Percentiles rank a stretch among this genome's conserved stretches.
Conservation (phyloP, 495 filamentous ascomycete genomes). For the Tuber indicum region DNA sequence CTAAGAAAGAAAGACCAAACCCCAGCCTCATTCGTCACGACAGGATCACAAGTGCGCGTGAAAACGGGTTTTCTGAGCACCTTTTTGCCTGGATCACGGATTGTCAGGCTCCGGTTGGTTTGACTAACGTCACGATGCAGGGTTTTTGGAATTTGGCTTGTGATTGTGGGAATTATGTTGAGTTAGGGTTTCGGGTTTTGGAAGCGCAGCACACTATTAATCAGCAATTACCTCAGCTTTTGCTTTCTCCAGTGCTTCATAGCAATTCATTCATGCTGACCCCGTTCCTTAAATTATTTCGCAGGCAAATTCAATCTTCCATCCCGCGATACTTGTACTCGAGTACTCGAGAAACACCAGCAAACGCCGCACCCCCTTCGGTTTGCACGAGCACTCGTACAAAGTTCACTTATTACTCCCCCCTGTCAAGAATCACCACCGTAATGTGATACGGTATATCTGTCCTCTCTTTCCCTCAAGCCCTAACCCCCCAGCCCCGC, state of each 20-base stretch:
- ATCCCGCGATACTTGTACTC: too few species aligned
- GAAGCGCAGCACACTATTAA: background rate
- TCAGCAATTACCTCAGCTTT: background rate
- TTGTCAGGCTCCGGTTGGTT: background rate
- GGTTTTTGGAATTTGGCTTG: background rate
- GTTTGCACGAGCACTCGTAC: background rate
- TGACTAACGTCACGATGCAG: background rate
- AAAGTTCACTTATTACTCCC: background rate
- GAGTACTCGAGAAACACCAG: too few species aligned
- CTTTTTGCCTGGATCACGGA: background rate
- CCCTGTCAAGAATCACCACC: background rate
- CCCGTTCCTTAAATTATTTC: too few species aligned
- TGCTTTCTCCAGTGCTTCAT: background rate
- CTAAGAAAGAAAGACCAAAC: background rate
- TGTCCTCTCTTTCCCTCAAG: background rate
- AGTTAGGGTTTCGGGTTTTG: background rate
- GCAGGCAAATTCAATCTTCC: too few species aligned
- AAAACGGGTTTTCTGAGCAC: slow-evolving; percentile 3
- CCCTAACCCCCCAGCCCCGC: too few species aligned
- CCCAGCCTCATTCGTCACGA: background rate
- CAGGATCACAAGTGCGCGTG: background rate
- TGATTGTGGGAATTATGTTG: background rate
- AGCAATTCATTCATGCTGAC: too few species aligned
- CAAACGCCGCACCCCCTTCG: background rate
- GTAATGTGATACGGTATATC: background rate